Conservation (phyloP, 75 land plant species). For the Chamaecyparis obtusa region DNA sequence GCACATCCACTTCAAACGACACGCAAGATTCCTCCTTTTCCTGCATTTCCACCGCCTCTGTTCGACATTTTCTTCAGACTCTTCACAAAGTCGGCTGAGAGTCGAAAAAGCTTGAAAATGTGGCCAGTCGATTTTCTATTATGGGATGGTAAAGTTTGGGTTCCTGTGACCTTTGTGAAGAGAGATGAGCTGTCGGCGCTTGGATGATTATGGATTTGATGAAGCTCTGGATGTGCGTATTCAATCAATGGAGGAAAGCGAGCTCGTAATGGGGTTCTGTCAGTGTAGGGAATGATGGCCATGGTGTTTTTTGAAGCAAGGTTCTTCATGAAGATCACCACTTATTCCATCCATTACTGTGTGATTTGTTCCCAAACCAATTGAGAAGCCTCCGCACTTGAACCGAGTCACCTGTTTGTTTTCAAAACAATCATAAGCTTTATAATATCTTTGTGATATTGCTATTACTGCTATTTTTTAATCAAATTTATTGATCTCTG, state of each 20-base stretch:
- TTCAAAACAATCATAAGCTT: too few relatives aligned
- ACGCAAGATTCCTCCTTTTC: slow-evolving; percentile 16
- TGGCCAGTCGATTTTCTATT: background rate
- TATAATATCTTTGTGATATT: too few relatives aligned
- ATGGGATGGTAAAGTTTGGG: too few relatives aligned
- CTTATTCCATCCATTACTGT: slow-evolving; percentile 9
- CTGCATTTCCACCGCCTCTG: background rate
- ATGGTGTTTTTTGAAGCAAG: background rate
- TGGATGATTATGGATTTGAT: background rate
- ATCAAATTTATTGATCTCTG: too few relatives aligned
- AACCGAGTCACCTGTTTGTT: slow-evolving; percentile 34
- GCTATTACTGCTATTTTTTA: too few relatives aligned
- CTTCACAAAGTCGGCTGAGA: background rate
- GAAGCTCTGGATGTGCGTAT: slow-evolving; percentile 28
- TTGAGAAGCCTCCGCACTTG: slow-evolving; percentile 35
- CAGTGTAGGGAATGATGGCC: slow-evolving; percentile 17
- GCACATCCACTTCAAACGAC: slow-evolving; percentile 30
- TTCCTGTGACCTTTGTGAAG: too few relatives aligned
- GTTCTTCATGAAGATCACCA: slow-evolving; percentile 2
- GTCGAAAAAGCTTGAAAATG: slow-evolving; percentile 10
- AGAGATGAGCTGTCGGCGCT: too few relatives aligned
- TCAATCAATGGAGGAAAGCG: slow-evolving; percentile 24
- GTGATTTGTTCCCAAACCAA: slow-evolving; percentile 36
- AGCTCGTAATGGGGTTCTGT: slow-evolving; percentile 29
- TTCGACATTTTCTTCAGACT: background rate